Percentiles rank a stretch among this genome's conserved stretches.
phyloP scores from a whole-genome alignment of 2,329 filamentous ascomycete species.

The Elsinoe perseae region DNA sequence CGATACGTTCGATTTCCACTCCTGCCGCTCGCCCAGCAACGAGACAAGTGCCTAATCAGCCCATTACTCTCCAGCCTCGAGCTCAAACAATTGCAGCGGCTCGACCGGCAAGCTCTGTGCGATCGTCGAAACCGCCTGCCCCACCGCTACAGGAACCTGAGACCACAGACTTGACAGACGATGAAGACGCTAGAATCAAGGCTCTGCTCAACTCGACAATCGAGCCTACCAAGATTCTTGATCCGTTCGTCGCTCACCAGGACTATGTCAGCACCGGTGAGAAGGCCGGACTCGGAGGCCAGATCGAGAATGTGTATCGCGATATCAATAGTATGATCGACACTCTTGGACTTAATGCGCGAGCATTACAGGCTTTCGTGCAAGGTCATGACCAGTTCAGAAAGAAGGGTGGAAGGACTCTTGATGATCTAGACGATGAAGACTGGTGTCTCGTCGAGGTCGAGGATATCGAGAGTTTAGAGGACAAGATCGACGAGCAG shows the following conservation, averaged over 20 bases:
- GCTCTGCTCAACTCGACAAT: conserved; percentile 53
- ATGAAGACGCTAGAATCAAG: conserved; percentile 63
- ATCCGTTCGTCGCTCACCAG: conserved; percentile 57
- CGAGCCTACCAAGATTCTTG: conserved; percentile 53
- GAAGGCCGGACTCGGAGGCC: conserved; percentile 38
- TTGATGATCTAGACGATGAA: conserved; percentile 53
- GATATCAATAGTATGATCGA: conserved; percentile 94
- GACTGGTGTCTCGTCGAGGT: conserved; percentile 73
- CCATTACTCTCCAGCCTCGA: conserved; percentile 18
- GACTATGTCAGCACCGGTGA: conserved; percentile 36
- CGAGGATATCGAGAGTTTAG: conserved; percentile 50
- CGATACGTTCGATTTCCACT: conserved; percentile 52
- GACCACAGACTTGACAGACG: conserved; percentile 49
- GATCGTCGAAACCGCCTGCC: conserved; percentile 25
- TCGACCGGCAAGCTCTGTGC: conserved; percentile 21
- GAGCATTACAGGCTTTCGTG: conserved; percentile 54
- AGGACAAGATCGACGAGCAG: conserved; percentile 51
- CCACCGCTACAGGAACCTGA: conserved; percentile 33
- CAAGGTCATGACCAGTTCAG: conserved; percentile 56
- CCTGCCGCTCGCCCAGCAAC: conserved; percentile 30
- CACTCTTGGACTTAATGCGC: conserved; percentile 77
- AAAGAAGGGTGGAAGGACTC: conserved; percentile 47
- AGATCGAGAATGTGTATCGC: conserved; percentile 53
- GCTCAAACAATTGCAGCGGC: conserved; percentile 17
- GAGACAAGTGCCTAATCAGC: conserved; percentile 16